phyloP scores from a whole-genome alignment of 179 eudicot genomes.

The Vitellaria paradoxa region DNA sequence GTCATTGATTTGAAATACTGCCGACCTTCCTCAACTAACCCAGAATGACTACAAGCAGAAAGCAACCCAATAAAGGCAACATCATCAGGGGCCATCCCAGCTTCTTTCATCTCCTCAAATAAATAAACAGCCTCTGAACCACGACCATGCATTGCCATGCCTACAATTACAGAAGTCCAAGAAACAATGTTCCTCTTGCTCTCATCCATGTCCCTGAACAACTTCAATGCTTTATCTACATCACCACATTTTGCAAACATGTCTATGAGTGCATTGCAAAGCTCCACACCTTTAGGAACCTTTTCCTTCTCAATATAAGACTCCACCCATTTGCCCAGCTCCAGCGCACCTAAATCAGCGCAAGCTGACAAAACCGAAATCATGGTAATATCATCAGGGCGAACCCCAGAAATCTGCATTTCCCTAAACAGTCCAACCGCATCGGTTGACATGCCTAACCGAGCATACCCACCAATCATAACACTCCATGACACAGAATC shows the following conservation, averaged over 20 bases:
- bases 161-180: constrained; percentile 60
- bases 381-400: constrained; percentile 57
- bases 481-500: constrained; percentile 50
- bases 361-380: constrained; percentile 57
- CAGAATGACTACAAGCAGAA: constrained; percentile 66
- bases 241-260: constrained; percentile 70
- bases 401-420: constrained; percentile 48
- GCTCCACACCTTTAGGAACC: constrained; percentile 38
- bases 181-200: constrained; percentile 38
- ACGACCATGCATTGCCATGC: constrained; percentile 60
- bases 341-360: constrained; percentile 55
- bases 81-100: constrained; percentile 41
- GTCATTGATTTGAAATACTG: constrained; percentile 42
- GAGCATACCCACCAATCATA: constrained; percentile 55
- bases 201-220: constrained; percentile 39
- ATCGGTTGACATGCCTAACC: constrained; percentile 34
- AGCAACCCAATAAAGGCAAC: constrained; percentile 55
- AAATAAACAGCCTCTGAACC: constrained; percentile 55
- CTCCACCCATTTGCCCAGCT: constrained; percentile 61
- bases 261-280: constrained; percentile 51
- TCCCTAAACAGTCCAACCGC: constrained; percentile 49
- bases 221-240: constrained; percentile 43
- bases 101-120: constrained; percentile 51
- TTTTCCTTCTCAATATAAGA: constrained; percentile 37
- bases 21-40: constrained; percentile 53